These are phyloP conservation scores for Pythium monospermum DNA, from an alignment of 352 stramenopile species.

Conservation along the genomic window DNA sequence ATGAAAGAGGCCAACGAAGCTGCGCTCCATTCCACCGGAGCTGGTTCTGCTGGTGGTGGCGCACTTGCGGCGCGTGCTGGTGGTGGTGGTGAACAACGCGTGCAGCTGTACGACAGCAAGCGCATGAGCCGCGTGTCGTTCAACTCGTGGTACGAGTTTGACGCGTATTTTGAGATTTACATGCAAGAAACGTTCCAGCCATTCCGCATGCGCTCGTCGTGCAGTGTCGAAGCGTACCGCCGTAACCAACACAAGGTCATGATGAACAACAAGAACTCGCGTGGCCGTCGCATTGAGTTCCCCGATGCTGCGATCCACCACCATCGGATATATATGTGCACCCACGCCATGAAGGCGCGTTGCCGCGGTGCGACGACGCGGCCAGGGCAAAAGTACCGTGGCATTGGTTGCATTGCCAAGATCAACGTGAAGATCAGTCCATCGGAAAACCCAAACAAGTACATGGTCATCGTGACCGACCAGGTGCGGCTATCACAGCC, in stretches of 20 bases:
- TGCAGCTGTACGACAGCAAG: constrained; percentile 74
- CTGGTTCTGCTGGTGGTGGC: constrained; percentile 21
- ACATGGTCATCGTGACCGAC: constrained; percentile 85
- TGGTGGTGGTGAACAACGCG: constrained; percentile 19
- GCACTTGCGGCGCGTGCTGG: constrained; percentile 14
- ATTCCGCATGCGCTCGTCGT: constrained; percentile 83
- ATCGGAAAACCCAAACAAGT: constrained; percentile 76
- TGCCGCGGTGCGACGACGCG: constrained; percentile 72
- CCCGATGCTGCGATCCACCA: constrained; percentile 78
- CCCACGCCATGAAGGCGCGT: constrained; percentile 80
- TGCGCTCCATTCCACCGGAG: constrained; percentile 18
- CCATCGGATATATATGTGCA: constrained; percentile 89
- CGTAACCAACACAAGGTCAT: constrained; percentile 86
- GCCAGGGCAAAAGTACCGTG: constrained; percentile 75
- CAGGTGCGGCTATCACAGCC: constrained; percentile 56
- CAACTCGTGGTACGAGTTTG: constrained; percentile 85
- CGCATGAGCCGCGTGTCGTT: constrained; percentile 82
- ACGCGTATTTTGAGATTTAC: constrained; percentile 85
- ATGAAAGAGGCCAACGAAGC: constrained; percentile 35
- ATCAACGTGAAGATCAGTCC: constrained; percentile 87
- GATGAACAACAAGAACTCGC: constrained; percentile 85
- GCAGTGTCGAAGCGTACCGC: constrained; percentile 75
- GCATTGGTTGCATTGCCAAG: constrained; percentile 81
- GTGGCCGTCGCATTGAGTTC: constrained; percentile 73
- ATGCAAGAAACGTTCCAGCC: constrained; percentile 87